A percentile compares a stretch with the other conserved stretches of the same genome.
phyloP scores from a whole-genome alignment of 129 eudicot genomes.

The Pseudognaphalium luteoalbum region DNA sequence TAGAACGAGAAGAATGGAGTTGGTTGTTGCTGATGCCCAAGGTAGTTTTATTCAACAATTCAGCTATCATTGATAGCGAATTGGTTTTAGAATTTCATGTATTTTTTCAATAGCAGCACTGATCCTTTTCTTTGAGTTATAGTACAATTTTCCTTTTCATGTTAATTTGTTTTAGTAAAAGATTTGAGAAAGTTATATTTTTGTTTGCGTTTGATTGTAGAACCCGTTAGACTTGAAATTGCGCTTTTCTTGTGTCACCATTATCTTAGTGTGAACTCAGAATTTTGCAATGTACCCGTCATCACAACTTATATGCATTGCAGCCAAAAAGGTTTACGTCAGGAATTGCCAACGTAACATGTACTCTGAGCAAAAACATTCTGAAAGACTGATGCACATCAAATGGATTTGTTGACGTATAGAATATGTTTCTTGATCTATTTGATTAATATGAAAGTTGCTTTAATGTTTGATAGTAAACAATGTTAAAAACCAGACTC shows the following conservation, averaged over 20 bases:
- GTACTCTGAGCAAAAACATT: too few relatives aligned
- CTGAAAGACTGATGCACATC: too few relatives aligned
- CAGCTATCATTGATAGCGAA: background rate
- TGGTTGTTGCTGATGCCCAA: background rate
- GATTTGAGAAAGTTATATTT: background rate
- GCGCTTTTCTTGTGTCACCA: background rate
- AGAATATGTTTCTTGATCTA: too few relatives aligned
- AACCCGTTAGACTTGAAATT: background rate
- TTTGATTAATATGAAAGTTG: too few relatives aligned
- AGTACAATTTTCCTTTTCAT: constrained; percentile 5
- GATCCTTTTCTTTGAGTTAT: background rate
- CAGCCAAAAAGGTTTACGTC: too few relatives aligned
- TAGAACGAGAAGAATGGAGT: background rate
- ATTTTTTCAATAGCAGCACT: constrained; percentile 3
- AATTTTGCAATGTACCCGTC: too few relatives aligned
- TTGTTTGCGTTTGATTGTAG: background rate
- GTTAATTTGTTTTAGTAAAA: background rate
- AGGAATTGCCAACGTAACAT: too few relatives aligned
- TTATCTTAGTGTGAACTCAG: too few relatives aligned
- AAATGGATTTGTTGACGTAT: too few relatives aligned
- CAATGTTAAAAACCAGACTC: too few relatives aligned
- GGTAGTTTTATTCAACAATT: background rate
- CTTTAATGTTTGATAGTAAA: too few relatives aligned
- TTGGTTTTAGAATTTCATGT: background rate
- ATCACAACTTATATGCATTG: too few relatives aligned